Percentiles rank a stretch among this genome's conserved stretches.
phyloP scores from a whole-genome alignment of 2,329 filamentous ascomycete genomes.

The Diaporthe sp. region DNA sequence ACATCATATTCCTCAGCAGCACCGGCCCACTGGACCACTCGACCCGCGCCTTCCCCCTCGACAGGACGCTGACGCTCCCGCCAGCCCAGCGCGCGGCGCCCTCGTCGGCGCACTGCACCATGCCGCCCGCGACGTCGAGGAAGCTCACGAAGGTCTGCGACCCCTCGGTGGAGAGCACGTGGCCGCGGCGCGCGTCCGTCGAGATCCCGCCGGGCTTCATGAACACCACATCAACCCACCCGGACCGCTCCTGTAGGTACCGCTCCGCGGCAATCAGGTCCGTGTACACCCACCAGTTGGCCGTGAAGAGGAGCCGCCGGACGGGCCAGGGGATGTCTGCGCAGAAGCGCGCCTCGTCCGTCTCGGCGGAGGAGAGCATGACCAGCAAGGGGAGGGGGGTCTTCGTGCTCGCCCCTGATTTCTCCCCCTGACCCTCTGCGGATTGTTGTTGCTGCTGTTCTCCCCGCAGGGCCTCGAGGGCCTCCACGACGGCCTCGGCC shows the following conservation, averaged over 20 bases:
- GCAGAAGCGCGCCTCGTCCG: slow-evolving; percentile 26
- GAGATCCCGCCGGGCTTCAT: slow-evolving; percentile 35
- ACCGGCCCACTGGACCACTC: neutral
- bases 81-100: neutral
- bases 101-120: slow-evolving; percentile 34
- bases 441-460: neutral
- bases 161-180: slow-evolving; percentile 12
- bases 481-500: slow-evolving; percentile 32
- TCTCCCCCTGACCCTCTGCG: neutral
- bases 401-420: neutral
- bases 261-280: slow-evolving; percentile 22
- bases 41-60: neutral
- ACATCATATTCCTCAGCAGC: slow-evolving; percentile 6
- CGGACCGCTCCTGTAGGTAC: slow-evolving; percentile 2
- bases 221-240: slow-evolving; percentile 24
- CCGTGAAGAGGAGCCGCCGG: slow-evolving; percentile 12
- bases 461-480: slow-evolving; percentile 4
- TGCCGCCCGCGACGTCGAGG: slow-evolving; percentile 23
- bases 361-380: slow-evolving; percentile 33
- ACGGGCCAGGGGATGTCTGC: slow-evolving; percentile 1
- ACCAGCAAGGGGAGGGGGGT: slow-evolving; percentile 12
- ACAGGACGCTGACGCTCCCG: slow-evolving; percentile 21
- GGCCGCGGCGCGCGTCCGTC: slow-evolving; percentile 16
- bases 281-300: slow-evolving; percentile 27
- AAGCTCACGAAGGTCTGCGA: slow-evolving; percentile 35